Conservation (phyloP, 768 basidiomycete genomes). For the Xerocomellus chrysenteron region DNA sequence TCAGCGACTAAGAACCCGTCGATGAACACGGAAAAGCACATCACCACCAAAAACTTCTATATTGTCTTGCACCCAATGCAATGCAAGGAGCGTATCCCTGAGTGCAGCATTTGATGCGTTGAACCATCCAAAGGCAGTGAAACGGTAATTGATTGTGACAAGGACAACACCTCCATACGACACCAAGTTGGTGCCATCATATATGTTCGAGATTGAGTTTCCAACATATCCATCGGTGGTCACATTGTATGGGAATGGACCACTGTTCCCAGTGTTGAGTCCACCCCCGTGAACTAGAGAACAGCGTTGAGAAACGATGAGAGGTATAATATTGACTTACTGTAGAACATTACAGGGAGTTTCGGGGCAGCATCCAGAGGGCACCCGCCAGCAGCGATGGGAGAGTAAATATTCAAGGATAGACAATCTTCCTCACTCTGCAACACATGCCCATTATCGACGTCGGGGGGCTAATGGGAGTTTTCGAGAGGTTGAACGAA, state of each 20-base stretch:
- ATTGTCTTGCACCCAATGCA: constrained; percentile 38
- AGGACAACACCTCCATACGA: constrained; percentile 26
- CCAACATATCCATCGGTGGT: constrained; percentile 21
- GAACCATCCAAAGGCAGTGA: constrained; percentile 24
- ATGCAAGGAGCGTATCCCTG: constrained; percentile 32
- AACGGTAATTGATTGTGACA: constrained; percentile 25
- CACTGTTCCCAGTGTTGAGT: constrained; percentile 14
- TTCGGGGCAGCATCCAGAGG: neutral
- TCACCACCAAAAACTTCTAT: constrained; percentile 41
- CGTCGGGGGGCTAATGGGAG: constrained; percentile 12
- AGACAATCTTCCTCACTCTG: constrained; percentile 20
- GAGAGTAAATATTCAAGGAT: constrained; percentile 19
- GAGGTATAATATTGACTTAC: neutral
- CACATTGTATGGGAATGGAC: constrained; percentile 22
- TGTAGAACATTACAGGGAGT: constrained; percentile 23
- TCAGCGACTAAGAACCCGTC: neutral
- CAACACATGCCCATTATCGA: constrained; percentile 9
- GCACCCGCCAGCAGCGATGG: neutral
- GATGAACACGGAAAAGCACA: constrained; percentile 1
- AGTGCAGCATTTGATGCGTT: constrained; percentile 26
- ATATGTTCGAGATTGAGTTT: constrained; percentile 18
- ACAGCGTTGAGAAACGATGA: neutral
- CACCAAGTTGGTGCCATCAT: constrained; percentile 25
- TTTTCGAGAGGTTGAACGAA: neutral
- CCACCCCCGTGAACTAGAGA: constrained; percentile 21